phyloP scores from a whole-genome alignment of 2,329 filamentous ascomycete genomes.

The Tolypocladium tundrense region DNA sequence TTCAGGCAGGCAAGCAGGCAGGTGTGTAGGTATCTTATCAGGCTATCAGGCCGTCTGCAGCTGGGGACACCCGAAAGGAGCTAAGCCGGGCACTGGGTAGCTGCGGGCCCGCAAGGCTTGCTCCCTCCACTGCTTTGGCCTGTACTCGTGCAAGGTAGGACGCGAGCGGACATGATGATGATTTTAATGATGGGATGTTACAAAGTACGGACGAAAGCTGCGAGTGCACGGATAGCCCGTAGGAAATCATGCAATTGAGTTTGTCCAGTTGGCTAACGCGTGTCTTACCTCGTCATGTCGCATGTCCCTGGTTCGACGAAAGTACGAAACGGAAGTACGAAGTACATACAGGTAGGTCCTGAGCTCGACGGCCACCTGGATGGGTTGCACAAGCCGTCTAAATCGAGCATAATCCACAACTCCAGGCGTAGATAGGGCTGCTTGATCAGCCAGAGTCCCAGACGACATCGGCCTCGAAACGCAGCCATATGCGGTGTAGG shows the following conservation, averaged over 20 bases:
- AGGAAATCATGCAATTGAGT: background rate
- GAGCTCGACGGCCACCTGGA: no score
- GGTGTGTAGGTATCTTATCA: background rate
- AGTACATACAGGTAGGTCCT: no score
- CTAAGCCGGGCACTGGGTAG: background rate
- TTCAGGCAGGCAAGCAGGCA: background rate
- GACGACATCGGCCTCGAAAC: no score
- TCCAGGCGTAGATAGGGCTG: no score
- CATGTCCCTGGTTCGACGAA: background rate
- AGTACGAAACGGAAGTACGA: no score
- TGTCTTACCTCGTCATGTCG: background rate
- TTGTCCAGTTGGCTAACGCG: background rate
- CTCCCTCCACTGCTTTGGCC: background rate
- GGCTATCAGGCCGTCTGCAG: background rate
- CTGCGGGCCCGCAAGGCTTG: background rate
- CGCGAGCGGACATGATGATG: background rate
- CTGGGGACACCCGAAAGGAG: background rate
- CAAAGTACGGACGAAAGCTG: background rate
- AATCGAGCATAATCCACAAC: no score
- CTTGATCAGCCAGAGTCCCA: no score
- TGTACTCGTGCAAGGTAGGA: background rate
- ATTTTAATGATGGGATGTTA: no score
- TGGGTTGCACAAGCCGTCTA: no score
- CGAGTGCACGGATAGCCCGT: background rate
- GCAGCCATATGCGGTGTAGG: background rate